These are phyloP conservation scores for Artemisia tridentata DNA, from an alignment of 129 eudicot species.

Conservation along the genomic window DNA sequence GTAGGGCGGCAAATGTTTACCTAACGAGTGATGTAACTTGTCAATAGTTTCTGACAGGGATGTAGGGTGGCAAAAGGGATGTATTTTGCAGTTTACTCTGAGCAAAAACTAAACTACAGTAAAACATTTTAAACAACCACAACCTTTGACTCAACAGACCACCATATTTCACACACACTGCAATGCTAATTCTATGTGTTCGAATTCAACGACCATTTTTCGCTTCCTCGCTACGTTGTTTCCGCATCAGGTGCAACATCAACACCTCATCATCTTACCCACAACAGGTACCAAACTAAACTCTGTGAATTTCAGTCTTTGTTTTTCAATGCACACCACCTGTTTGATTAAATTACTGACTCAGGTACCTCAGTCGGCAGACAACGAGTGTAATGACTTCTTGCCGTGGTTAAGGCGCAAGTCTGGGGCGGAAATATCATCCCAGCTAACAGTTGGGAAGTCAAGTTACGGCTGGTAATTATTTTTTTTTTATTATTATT, in stretches of 20 bases:
- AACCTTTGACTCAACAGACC: not conserved
- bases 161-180: not conserved
- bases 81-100: no score
- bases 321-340: slow-evolving; percentile 16
- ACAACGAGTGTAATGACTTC: slow-evolving; percentile 43
- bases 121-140: no score
- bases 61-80: no score
- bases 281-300: slow-evolving; percentile 29
- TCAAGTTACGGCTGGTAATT: slow-evolving; percentile 56
- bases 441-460: slow-evolving; percentile 58
- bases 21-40: no score
- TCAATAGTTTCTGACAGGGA: no score
- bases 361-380: slow-evolving; percentile 30
- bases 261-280: slow-evolving; percentile 30
- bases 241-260: slow-evolving; percentile 16
- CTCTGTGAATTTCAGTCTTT: not conserved
- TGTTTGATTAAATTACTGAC: slow-evolving; percentile 34
- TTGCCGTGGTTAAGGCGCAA: slow-evolving; percentile 67
- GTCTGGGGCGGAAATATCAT: slow-evolving; percentile 60
- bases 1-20: no score
- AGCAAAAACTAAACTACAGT: no score
- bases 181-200: slow-evolving; percentile 26
- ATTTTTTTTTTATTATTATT: no score
- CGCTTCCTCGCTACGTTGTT: slow-evolving; percentile 11
- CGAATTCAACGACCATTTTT: slow-evolving; percentile 36